Conservation (phyloP, 768 basidiomycete genomes). For the Lepiota venenata region DNA sequence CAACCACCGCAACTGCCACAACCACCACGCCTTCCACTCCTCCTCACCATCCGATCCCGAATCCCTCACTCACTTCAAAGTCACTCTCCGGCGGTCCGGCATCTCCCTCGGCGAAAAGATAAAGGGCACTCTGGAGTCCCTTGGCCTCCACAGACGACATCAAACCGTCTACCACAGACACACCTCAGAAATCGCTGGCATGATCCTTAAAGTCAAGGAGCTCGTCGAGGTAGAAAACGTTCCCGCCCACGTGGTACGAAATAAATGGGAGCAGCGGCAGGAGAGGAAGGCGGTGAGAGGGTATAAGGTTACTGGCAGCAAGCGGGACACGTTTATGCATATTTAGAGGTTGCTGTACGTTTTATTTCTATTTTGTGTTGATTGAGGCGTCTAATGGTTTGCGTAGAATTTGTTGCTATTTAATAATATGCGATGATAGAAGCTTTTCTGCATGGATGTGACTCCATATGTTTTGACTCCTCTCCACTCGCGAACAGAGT, state of each 20-base stretch:
- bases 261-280: constrained; percentile 62
- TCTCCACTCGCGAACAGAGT: no score
- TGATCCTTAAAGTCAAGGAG: constrained; percentile 87
- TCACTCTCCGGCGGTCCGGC: constrained; percentile 84
- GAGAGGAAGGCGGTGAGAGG: constrained; percentile 68
- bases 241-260: constrained; percentile 58
- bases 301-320: constrained; percentile 52
- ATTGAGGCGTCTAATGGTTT: background rate
- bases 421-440: no score
- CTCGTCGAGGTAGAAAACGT: constrained; percentile 88
- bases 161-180: constrained; percentile 84
- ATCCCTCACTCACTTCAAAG: constrained; percentile 76
- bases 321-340: constrained; percentile 29
- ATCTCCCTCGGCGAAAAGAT: constrained; percentile 76
- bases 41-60: constrained; percentile 6
- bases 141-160: constrained; percentile 80
- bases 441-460: no score
- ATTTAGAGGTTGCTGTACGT: constrained; percentile 14
- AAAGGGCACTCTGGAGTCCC: constrained; percentile 71
- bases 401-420: no score
- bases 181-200: constrained; percentile 73
- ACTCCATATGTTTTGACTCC: no score
- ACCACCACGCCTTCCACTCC: background rate
- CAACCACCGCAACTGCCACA: no score
- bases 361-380: background rate